Conservation (phyloP, 331 rosid genomes). For the Spiraea crenata region DNA sequence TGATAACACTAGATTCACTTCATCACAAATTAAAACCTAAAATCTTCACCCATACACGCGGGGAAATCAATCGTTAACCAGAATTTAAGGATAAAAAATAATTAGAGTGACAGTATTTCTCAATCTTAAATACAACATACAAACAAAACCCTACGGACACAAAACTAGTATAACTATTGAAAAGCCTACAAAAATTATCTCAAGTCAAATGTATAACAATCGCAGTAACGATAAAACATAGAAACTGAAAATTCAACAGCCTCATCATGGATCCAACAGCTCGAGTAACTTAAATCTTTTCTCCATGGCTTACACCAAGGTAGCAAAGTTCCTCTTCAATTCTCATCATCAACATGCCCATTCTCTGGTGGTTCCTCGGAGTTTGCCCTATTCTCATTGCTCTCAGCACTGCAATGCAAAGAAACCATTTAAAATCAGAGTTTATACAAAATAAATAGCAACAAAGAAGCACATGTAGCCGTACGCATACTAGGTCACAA, state of each 20-base stretch:
- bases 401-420: slow-evolving; percentile 65
- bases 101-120: slow-evolving; percentile 15
- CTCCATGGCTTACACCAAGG: slow-evolving; percentile 19
- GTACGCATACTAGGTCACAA: background rate
- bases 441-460: background rate
- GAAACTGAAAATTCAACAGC: slow-evolving; percentile 7
- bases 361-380: slow-evolving; percentile 11
- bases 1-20: background rate
- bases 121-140: slow-evolving; percentile 32
- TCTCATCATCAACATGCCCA: slow-evolving; percentile 40
- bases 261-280: slow-evolving; percentile 15
- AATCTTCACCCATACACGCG: no score
- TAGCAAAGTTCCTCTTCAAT: slow-evolving; percentile 38
- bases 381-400: slow-evolving; percentile 32
- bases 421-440: slow-evolving; percentile 1
- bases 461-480: background rate
- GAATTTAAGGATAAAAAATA: slow-evolving; percentile 17
- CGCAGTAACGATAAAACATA: slow-evolving; percentile 23
- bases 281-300: slow-evolving; percentile 18
- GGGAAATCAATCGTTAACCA: background rate
- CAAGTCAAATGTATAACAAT: slow-evolving; percentile 35
- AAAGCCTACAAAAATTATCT: slow-evolving; percentile 58
- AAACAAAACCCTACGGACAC: slow-evolving; percentile 37
- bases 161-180: slow-evolving; percentile 38
- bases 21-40: background rate